Percentiles rank a stretch among this genome's conserved stretches.
These are phyloP conservation scores for Buddleja alternifolia DNA, from an alignment of 257 asterid genomes.

Conservation along the genomic window DNA sequence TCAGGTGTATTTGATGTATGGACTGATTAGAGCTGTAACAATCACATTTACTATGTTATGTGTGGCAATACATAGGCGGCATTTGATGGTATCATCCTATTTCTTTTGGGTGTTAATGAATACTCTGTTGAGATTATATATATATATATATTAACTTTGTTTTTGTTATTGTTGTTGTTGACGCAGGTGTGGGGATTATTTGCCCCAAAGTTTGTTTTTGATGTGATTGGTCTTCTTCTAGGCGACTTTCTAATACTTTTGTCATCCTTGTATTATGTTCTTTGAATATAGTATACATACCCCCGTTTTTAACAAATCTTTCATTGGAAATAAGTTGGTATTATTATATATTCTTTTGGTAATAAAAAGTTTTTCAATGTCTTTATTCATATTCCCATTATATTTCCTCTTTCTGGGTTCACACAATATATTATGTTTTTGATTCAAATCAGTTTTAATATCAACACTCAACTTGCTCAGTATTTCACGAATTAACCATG, in stretches of 20 bases:
- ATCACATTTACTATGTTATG: slow-evolving; percentile 79
- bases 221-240: slow-evolving; percentile 79
- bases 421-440: no score
- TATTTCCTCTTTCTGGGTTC: no score
- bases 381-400: no score
- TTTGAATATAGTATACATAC: slow-evolving; percentile 15
- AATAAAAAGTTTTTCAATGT: no score
- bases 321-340: no score
- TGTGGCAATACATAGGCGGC: slow-evolving; percentile 87
- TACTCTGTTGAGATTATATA: background rate
- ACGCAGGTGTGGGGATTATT: slow-evolving; percentile 97
- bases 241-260: slow-evolving; percentile 63
- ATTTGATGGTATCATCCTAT: slow-evolving; percentile 73
- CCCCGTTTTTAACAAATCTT: no score
- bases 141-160: background rate
- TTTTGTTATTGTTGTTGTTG: background rate
- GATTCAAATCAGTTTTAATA: no score
- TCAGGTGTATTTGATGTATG: slow-evolving; percentile 86
- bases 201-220: slow-evolving; percentile 96
- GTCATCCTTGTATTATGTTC: slow-evolving; percentile 73
- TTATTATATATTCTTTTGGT: no score
- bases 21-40: slow-evolving; percentile 59
- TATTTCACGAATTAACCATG: no score
- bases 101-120: background rate
- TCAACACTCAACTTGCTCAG: no score